A percentile compares a stretch with the other conserved stretches of the same genome.
Conservation (phyloP, 306 rosid genomes). For the Quercus mongolica region DNA sequence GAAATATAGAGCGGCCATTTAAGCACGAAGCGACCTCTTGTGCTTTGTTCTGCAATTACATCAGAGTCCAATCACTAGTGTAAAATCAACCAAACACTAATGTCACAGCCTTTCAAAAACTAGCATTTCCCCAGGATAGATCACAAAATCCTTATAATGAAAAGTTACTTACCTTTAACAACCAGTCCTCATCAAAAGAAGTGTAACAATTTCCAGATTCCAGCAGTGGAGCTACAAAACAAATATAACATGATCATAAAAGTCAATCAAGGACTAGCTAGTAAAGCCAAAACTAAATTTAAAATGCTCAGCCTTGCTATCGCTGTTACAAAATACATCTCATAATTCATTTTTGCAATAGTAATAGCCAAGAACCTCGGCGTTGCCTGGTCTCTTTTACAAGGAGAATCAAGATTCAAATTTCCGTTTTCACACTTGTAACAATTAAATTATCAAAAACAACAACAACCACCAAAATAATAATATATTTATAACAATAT, state of each 20-base stretch:
- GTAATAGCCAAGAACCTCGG: background rate
- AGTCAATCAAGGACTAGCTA: background rate
- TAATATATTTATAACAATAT: too few relatives aligned
- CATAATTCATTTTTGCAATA: background rate
- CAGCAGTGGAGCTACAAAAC: background rate
- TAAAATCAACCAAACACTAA: background rate
- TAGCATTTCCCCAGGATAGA: too few relatives aligned
- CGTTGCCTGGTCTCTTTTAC: too few relatives aligned
- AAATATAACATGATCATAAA: background rate
- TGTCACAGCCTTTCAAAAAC: too few relatives aligned
- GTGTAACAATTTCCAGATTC: background rate
- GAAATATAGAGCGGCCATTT: conserved; percentile 9
- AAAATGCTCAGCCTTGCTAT: background rate
- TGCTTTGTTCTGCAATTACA: conserved; percentile 1
- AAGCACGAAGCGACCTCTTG: conserved; percentile 6
- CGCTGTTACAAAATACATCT: background rate
- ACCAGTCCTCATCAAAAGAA: background rate
- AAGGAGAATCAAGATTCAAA: too few relatives aligned
- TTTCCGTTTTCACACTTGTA: too few relatives aligned
- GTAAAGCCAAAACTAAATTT: background rate
- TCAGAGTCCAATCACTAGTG: background rate
- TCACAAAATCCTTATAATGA: background rate
- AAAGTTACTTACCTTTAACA: background rate
- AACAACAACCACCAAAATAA: too few relatives aligned
- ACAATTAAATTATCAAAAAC: too few relatives aligned